Evolutionary conservation across 306 rosid genomes (phyloP).

Genomic region (Cicer yamashitae): DNA sequence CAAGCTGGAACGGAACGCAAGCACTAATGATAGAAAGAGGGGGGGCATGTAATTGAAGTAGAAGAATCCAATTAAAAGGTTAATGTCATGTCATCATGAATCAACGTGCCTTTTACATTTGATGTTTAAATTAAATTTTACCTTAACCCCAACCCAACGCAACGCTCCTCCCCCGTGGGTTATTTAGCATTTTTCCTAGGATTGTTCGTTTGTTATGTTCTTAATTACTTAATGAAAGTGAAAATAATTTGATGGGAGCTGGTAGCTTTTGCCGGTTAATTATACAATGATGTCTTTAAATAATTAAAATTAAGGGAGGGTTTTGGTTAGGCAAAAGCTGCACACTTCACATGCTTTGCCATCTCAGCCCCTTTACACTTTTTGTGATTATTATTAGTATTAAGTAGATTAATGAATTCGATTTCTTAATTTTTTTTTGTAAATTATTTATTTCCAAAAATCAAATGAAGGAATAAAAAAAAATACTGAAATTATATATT

Average conservation of each 20-base stretch:
- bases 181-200: constrained; percentile 5
- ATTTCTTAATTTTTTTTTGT: neutral
- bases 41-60: neutral
- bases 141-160: constrained; percentile 38
- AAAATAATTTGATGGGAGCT: neutral
- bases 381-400: neutral
- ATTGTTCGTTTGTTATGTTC: constrained; percentile 23
- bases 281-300: constrained; percentile 48
- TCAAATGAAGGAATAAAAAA: too few species aligned
- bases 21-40: constrained; percentile 3
- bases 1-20: constrained; percentile 14
- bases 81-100: constrained; percentile 62
- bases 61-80: constrained; percentile 20
- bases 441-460: neutral
- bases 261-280: constrained; percentile 43
- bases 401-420: constrained; percentile 8
- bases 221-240: neutral
- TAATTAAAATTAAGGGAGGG: constrained; percentile 34
- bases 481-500: too few species aligned
- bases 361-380: constrained; percentile 43
- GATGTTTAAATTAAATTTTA: constrained; percentile 9
- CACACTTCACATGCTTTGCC: constrained; percentile 66
- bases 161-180: constrained; percentile 42
- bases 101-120: constrained; percentile 51
- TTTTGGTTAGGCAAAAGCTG: constrained; percentile 60